phyloP scores from a whole-genome alignment of 2,329 filamentous ascomycete genomes.

The Colletotrichum sp. region DNA sequence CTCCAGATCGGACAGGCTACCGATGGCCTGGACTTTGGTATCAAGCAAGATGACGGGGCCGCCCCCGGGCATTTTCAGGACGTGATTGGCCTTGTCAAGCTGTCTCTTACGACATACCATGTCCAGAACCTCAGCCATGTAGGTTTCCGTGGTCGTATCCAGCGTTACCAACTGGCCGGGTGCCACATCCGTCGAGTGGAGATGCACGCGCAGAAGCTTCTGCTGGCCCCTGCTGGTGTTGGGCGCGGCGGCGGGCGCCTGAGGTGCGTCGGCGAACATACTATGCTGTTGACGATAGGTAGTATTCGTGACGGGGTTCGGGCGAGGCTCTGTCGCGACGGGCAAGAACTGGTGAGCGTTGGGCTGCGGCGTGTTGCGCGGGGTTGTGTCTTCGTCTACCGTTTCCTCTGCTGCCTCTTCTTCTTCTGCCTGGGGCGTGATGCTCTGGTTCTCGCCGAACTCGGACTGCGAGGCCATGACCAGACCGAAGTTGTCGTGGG shows the following conservation, averaged over 20 bases:
- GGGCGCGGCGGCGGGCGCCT: conserved; percentile 47
- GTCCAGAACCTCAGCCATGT: conserved; percentile 82
- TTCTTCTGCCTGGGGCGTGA: conserved; percentile 65
- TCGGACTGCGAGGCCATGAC: conserved; percentile 74
- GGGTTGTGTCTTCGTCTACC: conserved; percentile 47
- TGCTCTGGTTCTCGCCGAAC: conserved; percentile 70
- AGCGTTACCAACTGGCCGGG: conserved; percentile 77
- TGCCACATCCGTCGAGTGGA: conserved; percentile 70
- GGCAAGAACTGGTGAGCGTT: conserved; percentile 35
- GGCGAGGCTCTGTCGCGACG: conserved; percentile 41
- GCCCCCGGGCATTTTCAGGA: conserved; percentile 78
- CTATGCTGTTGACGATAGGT: conserved; percentile 59
- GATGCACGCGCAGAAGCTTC: conserved; percentile 75
- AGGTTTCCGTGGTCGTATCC: conserved; percentile 82
- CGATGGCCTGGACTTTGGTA: conserved; percentile 79
- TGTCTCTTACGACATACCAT: conserved; percentile 78
- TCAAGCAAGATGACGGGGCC: conserved; percentile 79
- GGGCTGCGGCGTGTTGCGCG: conserved; percentile 52
- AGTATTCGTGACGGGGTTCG: conserved; percentile 68
- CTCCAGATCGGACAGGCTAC: conserved; percentile 77
- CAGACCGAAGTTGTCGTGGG: conserved; percentile 83
- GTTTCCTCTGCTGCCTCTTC: conserved; percentile 39
- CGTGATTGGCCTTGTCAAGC: conserved; percentile 79
- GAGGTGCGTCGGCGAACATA: conserved; percentile 62
- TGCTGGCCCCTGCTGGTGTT: conserved; percentile 65